Base-by-base conservation (phyloP, 495 filamentous ascomycete species). In the Bombardia bombarda region DNA sequence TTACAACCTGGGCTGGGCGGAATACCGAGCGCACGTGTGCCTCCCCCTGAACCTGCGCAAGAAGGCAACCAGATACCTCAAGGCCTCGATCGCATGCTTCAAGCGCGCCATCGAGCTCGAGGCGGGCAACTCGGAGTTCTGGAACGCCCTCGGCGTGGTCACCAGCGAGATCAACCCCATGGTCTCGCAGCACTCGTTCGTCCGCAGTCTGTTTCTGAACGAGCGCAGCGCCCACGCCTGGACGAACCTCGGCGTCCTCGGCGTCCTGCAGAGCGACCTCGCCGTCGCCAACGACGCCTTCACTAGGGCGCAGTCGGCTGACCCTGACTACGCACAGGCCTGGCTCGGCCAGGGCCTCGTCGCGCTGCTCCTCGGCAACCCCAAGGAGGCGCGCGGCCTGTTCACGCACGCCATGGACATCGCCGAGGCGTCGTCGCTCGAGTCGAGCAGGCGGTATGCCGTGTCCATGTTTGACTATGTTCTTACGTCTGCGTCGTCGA, bases 361-460 rank as follows among this genome's bases (percentile, higher is more conserved):
- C 10, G 88, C 90, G 10, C 69, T 84, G 32, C 68, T 86, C 17
- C 69, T 76, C n/a, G 86, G 84, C 1, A 80, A 93, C 42, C 20
- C 58, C 1, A 75, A 74, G 46, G 87, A 97, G 60, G 88, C 92
- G 2, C 73, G 83, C 12, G 75, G 78, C 23, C 73, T 96, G 9
- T 96, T 95, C 56, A 86, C 86, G n/a, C 92, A 99, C 63, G 89
- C 90, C 4, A 90, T 93, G 66, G 92, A 94, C 48, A 94, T 99
- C 40, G 77, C 87, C 0, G 81, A 83, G 34, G 82, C 84, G 2
- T 82, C 84, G 4, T 80, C 81, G 4, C 61, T 75, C 7, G 58
- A 89, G 16, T 71, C 82, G 5, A 86, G 87, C 62, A 75, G 80
- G 31, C 83, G 85, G 57, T 96, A 88, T 51, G 69, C 85, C 0